Evolutionary conservation across 257 asterid genomes (phyloP), one percentile per base, ranked within the genome.

Genomic region (Solanum tarijense): DNA sequence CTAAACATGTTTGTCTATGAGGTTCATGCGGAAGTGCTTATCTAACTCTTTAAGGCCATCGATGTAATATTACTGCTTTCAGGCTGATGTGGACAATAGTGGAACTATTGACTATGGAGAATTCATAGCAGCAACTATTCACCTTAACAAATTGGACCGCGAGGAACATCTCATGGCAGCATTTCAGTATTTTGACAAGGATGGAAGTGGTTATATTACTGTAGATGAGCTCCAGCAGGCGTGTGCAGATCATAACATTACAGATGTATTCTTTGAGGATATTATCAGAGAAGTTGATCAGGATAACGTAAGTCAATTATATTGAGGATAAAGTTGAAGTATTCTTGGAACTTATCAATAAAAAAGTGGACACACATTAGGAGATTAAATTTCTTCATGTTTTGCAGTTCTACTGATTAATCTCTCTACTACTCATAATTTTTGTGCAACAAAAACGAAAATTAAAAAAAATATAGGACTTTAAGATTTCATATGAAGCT

Each of bases 171-270:
- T 95, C 48, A 86, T 93, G 94, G 95, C 95, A 20, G 98, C 98
- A 79, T 95, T 95, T 89, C 96, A 89, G 55, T 95, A 95, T 89
- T 96, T 96, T 89, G 98, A 95, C 90, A 95, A 95, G 92, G 98
- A 95, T 90, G 96, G 93, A 89, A 95, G 98, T 92, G 97, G 98
- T 60, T 95, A 95, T 88, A 96, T 96, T 46, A 96, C 99, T 25
- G 93, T 94, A 36, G 99, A 96, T 83, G 99, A 96, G 91, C 98
- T 96, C 89, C 99, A 96, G 90, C 98, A 94, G 93, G 98, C 98
- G 68, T 95, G 98, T 82, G 87, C 89, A n/a, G 98, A 95, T 65
- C 96, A 92, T 90, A 89, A 90, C 46, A 90, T 95, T 94, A 89
- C 95, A 23, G 98, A 95, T 86, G 94, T 92, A 58, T 84, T 83